phyloP scores from a whole-genome alignment of 768 basidiomycete species.

The Tulasnella sp. region DNA sequence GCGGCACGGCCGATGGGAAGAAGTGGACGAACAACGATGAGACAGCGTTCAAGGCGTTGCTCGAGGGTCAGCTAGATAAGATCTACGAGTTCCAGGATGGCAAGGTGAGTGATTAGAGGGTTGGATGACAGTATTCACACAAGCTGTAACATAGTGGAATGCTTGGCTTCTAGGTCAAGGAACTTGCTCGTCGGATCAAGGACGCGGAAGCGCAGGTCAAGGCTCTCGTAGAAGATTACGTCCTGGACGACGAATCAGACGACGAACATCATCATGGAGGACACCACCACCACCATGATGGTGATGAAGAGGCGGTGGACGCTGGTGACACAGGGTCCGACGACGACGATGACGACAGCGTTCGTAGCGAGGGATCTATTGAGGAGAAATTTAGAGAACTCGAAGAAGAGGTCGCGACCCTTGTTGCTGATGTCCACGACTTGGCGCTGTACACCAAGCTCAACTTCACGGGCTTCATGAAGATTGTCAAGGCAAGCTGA shows the following conservation, averaged over 20 bases:
- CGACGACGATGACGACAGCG: constrained; percentile 35
- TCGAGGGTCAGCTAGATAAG: constrained; percentile 16
- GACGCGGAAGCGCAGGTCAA: constrained; percentile 17
- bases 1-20: constrained; percentile 1
- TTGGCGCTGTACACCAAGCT: constrained; percentile 90
- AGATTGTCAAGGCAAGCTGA: constrained; percentile 74
- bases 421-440: constrained; percentile 79
- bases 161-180: constrained; percentile 15
- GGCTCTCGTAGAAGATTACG: constrained; percentile 15
- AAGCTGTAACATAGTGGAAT: too few species aligned
- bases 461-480: constrained; percentile 98
- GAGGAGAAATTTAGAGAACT: constrained; percentile 79
- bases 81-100: constrained; percentile 16
- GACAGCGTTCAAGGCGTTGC: constrained; percentile 11
- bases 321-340: constrained; percentile 17
- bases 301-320: constrained; percentile 15
- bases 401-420: constrained; percentile 88
- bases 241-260: constrained; percentile 14
- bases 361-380: constrained; percentile 47
- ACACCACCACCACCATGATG: background rate
- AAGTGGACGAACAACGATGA: constrained; percentile 14
- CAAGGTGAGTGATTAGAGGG: constrained; percentile 15
- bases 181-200: constrained; percentile 17
- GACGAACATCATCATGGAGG: background rate
- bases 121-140: too few species aligned